Base-by-base conservation (phyloP, 495 filamentous ascomycete genomes). In the Aspergillus panamensis region DNA sequence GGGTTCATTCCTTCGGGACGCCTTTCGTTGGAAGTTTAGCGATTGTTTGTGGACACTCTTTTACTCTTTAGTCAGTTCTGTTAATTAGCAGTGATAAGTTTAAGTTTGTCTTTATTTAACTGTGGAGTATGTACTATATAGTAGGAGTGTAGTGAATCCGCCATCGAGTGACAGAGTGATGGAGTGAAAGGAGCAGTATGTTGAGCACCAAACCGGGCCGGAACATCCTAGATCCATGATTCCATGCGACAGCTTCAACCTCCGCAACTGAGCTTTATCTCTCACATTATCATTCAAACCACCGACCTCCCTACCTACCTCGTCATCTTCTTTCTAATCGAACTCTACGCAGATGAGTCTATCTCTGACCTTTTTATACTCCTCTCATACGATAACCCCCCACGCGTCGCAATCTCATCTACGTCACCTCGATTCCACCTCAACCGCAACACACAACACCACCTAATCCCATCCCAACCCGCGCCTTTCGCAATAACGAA, bases 171-270 rank as follows among this genome's bases (percentile, higher is more conserved):
- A 25, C 5, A 25, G 25, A 25, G 25, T 5, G 25, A 19, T 9
- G n/a, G 9, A 37, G 51, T 30, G 9, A 16, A 40, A 44, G 25
- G 6, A 54, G 43, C 9, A 10, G 48, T 16, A 17, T 25, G 48
- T 32, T 16, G 43, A 39, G 48, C 48, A 43, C 51, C 45, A 31
- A 50, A 55, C 31, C 31, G 55, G 53, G 29, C 30, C 51, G 60
- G 55, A 55, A 53, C 51, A 58, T 53, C 60, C 42, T 49, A n/a
- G 8, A 29, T 52, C 56, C 56, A 45, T 20, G 29, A 19, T 30
- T 47, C 25, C 53, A 40, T 31, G 40, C 20, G 31, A 20, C 50
- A 43, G 25, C 43, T 14, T 48, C 20, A 25, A 29, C 16, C 13
- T 30, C 45, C 6, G 6, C 45, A 20, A 48, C 30, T 6, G 10